phyloP scores from a whole-genome alignment of 805 yeast species.

The Deakozyma indianensis region DNA sequence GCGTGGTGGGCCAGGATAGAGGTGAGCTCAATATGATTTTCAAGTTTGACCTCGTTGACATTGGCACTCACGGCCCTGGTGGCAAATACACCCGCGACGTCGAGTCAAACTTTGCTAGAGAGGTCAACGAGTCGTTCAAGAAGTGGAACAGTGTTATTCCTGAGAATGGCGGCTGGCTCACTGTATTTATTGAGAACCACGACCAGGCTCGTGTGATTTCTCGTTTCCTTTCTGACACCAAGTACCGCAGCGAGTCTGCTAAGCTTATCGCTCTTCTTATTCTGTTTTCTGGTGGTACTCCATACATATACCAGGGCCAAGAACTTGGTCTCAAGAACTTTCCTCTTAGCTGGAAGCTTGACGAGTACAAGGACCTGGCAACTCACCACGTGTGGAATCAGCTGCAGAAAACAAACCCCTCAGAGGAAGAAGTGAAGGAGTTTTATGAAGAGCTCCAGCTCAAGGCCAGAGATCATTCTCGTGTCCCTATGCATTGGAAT shows the following conservation, averaged over 20 bases:
- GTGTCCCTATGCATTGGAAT: constrained; percentile 47
- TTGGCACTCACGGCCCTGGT: not conserved
- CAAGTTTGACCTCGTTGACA: constrained; percentile 11
- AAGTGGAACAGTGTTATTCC: constrained; percentile 23
- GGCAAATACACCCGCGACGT: not conserved
- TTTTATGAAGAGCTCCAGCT: constrained; percentile 15
- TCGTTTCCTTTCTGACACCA: constrained; percentile 35
- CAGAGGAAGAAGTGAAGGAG: constrained; percentile 1
- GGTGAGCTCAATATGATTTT: constrained; percentile 16
- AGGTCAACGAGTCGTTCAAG: constrained; percentile 7
- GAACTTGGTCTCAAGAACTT: constrained; percentile 43
- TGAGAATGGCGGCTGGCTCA: constrained; percentile 31
- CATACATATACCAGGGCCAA: constrained; percentile 47
- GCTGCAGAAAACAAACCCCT: not conserved
- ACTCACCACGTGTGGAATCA: constrained; percentile 28
- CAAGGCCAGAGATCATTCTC: constrained; percentile 37
- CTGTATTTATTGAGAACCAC: constrained; percentile 42
- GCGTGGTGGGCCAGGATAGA: constrained; percentile 13
- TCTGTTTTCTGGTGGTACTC: constrained; percentile 36
- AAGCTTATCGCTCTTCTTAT: constrained; percentile 35
- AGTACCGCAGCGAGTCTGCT: constrained; percentile 27
- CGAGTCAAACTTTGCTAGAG: not conserved
- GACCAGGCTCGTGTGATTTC: constrained; percentile 42
- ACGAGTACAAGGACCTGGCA: constrained; percentile 37
- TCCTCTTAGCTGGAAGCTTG: constrained; percentile 30